Base-by-base conservation (phyloP, 2,329 filamentous ascomycete genomes). In the Byssothecium circinans region DNA sequence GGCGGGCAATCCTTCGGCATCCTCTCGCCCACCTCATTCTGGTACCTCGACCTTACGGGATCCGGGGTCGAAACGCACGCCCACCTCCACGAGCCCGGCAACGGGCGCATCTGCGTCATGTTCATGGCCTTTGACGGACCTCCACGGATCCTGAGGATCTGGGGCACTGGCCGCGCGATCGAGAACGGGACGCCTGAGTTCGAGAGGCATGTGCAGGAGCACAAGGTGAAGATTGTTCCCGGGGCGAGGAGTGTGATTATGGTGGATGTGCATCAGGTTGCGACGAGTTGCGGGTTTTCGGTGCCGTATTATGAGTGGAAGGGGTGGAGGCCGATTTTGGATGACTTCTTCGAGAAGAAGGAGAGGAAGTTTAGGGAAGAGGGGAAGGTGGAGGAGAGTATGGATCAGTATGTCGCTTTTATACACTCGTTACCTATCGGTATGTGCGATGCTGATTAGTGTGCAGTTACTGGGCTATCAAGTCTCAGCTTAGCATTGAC, bases 261-360 rank as follows among this genome's bases (percentile, higher is more conserved):
- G 1, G 61, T 76, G 5, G 66, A 76, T 45, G 62, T 76, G 0
- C 71, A 77, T 43, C 74, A 77, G 50, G 73, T 74, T 10, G 73
- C 67, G 2, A 68, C 65, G 0, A 70, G 64, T 3, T 77, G 74
- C 49, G 74, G 74, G 0, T 76, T 74, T 41, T 64, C 58, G 2
- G 74, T 77, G 10, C 74, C 74, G 1, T 72, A 65, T 47, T 76
- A 73, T 46, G 74, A 76, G 22, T 76, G 75, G 51, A 70, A 69
- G 25, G 68, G 59, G 17, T 73, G 66, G 44, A 53, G 74, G 5
- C 60, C 61, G 5, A 73, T 67, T 2, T 52, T 77, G 14, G 72
- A 76, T 41, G 69, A 76, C 18, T 58, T 65, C 36, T 75, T 74
- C 40, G 64, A 62, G 47, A 74, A 73, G 49, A 72, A 71, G 47